phyloP scores from a whole-genome alignment of 1,284 basidiomycete species.

The Phaffia rhodozyma region DNA sequence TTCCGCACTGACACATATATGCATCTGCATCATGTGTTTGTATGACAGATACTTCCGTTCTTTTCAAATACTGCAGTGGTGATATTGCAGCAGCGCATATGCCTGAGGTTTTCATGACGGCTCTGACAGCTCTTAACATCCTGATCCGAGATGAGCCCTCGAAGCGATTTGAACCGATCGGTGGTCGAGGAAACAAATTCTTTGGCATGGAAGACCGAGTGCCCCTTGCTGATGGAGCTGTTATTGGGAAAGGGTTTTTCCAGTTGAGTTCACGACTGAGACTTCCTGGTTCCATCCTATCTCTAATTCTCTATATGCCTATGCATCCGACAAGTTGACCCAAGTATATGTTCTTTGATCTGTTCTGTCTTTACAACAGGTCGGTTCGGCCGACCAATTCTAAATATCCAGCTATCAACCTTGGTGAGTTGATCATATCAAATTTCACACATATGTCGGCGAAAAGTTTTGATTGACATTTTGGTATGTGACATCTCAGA shows the following conservation, averaged over 20 bases:
- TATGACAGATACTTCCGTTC: not conserved
- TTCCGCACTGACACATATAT: not conserved
- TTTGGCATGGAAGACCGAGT: not conserved
- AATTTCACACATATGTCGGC: not conserved
- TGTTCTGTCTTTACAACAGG: no score
- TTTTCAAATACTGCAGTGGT: slow-evolving; percentile 4
- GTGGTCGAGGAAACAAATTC: slow-evolving; percentile 9
- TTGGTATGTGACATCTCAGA: slow-evolving; percentile 19
- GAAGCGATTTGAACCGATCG: slow-evolving; percentile 1
- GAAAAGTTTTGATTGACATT: not conserved
- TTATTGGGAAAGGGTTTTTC: slow-evolving; percentile 12
- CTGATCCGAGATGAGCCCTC: slow-evolving; percentile 1
- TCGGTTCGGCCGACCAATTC: slow-evolving; percentile 7
- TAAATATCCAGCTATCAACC: slow-evolving; percentile 1
- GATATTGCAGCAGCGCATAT: not conserved
- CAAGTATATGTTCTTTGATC: no score
- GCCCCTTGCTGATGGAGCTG: slow-evolving; percentile 1
- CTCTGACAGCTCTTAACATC: slow-evolving; percentile 8
- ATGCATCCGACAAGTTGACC: no score
- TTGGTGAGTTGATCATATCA: slow-evolving; percentile 16
- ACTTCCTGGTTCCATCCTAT: no score
- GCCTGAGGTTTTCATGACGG: slow-evolving; percentile 1
- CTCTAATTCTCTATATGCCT: no score
- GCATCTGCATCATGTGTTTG: not conserved
- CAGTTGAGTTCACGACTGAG: not conserved